A percentile compares a stretch with the other conserved stretches of the same genome.
These are phyloP conservation scores for Neonectria coccinea DNA, from an alignment of 2,329 filamentous ascomycete species.

Conservation along the genomic window DNA sequence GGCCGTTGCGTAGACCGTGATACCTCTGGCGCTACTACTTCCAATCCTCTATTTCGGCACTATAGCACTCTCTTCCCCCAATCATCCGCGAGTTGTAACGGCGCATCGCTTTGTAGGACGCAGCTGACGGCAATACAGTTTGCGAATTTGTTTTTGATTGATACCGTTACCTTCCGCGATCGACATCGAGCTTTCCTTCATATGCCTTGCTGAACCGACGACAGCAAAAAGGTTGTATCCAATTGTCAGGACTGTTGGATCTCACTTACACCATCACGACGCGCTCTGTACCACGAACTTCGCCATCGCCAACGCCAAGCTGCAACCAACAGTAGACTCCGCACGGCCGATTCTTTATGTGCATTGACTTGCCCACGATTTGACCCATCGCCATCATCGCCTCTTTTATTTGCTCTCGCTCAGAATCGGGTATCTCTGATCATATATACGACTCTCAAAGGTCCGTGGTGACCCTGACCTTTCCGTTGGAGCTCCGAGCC, in stretches of 20 bases:
- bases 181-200: conserved; percentile 21
- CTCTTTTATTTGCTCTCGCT: not conserved
- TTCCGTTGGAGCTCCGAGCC: not conserved
- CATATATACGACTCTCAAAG: conserved; percentile 17
- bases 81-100: not conserved
- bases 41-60: conserved; percentile 27
- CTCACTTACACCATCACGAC: conserved; percentile 20
- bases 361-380: conserved; percentile 29
- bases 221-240: not conserved
- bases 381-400: conserved; percentile 5
- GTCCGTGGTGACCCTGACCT: conserved; percentile 14
- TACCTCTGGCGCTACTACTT: conserved; percentile 21
- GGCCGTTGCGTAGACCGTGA: conserved; percentile 28
- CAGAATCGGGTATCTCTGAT: conserved; percentile 11
- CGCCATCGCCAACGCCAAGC: conserved; percentile 7
- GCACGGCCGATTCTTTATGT: conserved; percentile 24
- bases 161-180: conserved; percentile 20
- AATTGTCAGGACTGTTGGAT: conserved; percentile 12
- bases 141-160: conserved; percentile 25
- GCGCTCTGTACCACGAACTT: conserved; percentile 24
- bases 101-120: conserved; percentile 1
- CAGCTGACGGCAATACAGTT: conserved; percentile 23
- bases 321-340: conserved; percentile 19
- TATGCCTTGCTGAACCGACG: conserved; percentile 16
- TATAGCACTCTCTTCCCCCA: conserved; percentile 9